Base-by-base conservation (phyloP, 1,284 basidiomycete genomes). In the Melampsora occidentalis region DNA sequence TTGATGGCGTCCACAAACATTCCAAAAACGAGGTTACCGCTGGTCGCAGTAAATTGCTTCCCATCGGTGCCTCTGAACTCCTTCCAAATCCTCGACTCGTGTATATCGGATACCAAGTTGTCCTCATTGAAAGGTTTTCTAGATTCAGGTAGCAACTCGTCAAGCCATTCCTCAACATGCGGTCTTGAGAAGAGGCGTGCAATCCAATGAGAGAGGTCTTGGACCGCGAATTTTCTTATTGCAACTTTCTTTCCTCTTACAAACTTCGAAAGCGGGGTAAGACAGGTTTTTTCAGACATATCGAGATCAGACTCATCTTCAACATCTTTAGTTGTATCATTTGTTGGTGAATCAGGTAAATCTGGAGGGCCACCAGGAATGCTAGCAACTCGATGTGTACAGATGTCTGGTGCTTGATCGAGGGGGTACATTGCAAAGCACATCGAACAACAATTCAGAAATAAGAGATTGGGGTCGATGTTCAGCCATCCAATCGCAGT, bases 1-100 rank as follows among this genome's bases (percentile, higher is more conserved):
- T 63, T 63, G 31, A 63, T 63, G 16, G n/a, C 61, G 25, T 63
- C 61, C n/a, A 63, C 31, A 63, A 63, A 63, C 61, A 63, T 63
- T 5, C n/a, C 20, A 63, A 63, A 33, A 16, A 33, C 31, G n/a
- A 63, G 20, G 31, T 31, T 63, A 22, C 28, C 31, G 6, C n/a
- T 16, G 16, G n/a, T n/a, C 2, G 61, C 16, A 22, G 61, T 63
- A 16, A 63, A 63, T 16, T 22, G 61, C 20, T 25, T 16, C 5
- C n/a, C 61, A 63, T 63, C 5, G 16, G 61, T 20, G 2, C 61
- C 61, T 22, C 6, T 20, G 28, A 63, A 63, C 6, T 2, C 6
- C 25, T 63, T 63, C 61, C 61, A n/a, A 22, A 63, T 25, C 16
- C n/a, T 18, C 25, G 61, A 63, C 31, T 63, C 31, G 6, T 63